Percentiles rank a stretch among this genome's conserved stretches.
phyloP scores from a whole-genome alignment of 345 rosid species.

The Ricinus communis region DNA sequence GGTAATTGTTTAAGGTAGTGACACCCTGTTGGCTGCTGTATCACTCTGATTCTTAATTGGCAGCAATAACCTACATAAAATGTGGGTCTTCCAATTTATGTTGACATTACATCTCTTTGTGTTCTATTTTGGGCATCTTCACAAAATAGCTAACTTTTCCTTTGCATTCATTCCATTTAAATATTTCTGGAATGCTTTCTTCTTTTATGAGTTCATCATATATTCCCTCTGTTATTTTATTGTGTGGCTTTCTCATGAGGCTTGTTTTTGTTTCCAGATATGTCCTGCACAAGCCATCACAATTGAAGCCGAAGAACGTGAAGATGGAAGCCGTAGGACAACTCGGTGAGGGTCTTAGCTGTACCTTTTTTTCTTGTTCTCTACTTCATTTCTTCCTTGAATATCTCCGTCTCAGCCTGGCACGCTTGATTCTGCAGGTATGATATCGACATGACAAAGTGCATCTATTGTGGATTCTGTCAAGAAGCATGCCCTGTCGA shows the following conservation, averaged over 20 bases:
- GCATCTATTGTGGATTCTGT: slow-evolving; percentile 98
- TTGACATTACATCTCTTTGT: not conserved
- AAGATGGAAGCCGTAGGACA: slow-evolving; percentile 98
- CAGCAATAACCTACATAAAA: not conserved
- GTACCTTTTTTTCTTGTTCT: not conserved
- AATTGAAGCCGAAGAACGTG: slow-evolving; percentile 95
- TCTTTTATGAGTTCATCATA: not conserved
- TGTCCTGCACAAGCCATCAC: slow-evolving; percentile 99
- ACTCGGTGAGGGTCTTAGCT: slow-evolving; percentile 55
- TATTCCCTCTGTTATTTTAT: not conserved
- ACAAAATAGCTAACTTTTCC: not conserved
- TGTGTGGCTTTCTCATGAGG: slow-evolving; percentile 11
- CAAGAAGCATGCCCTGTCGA: slow-evolving; percentile 99
- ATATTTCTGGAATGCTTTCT: not conserved
- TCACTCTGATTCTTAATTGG: not conserved
- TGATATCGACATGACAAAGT: slow-evolving; percentile 95
- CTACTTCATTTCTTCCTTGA: not conserved
- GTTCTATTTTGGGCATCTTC: not conserved
- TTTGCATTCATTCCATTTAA: not conserved
- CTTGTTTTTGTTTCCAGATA: slow-evolving; percentile 44
- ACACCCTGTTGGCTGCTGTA: not conserved
- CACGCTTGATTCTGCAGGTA: slow-evolving; percentile 47
- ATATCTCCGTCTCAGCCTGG: not conserved
- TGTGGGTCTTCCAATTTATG: not conserved
- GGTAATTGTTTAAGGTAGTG: not conserved